Evolutionary conservation across 345 rosid species (phyloP), one percentile per base, ranked within the genome.

Genomic region (Brassica nigra): DNA sequence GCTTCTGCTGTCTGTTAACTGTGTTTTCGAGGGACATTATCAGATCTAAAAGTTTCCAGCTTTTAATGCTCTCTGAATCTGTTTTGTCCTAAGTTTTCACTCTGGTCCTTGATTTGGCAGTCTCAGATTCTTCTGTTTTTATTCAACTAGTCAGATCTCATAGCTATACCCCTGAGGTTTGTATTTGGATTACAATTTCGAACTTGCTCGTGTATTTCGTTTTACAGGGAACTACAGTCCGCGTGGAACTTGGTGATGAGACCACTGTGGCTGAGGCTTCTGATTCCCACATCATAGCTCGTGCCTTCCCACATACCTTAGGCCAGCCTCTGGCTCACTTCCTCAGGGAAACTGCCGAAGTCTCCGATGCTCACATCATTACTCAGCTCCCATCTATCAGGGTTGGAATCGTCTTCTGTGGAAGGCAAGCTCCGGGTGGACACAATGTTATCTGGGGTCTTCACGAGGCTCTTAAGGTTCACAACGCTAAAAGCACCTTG

Each of bases 391-490:
- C 97, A 0, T 76, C 91, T 12, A 76, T 85, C 39, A 95, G 93
- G 95, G 98, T 95, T 5, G 99, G 98, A 75, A 70, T 95, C 59
- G 95, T 93, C 69, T 93, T 95, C 76, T 88, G 91, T 81, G 99
- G 99, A 70, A 90, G 99, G 84, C 99, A 95, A 71, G 91, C 99
- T 49, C 99, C 99, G 0, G 99, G 97, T 73, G 98, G 98, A 57
- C 99, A 95, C 80, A 95, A 95, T 83, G 99, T 95, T 37, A 61
- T 95, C 42, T 95, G 98, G 98, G 99, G 98, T 37, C 97, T 95
- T 74, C 77, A 82, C 82, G 61, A 84, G 66, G 99, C 98, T 70
- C 92, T 95, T 62, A 89, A 95, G 76, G 83, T 80, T 57, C 97
- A 93, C 90, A 93, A 93, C 78, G 83, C 95, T 2, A 88, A 83